phyloP scores from a whole-genome alignment of 805 yeast genomes.

The Sungouiozyma intestinalis region DNA sequence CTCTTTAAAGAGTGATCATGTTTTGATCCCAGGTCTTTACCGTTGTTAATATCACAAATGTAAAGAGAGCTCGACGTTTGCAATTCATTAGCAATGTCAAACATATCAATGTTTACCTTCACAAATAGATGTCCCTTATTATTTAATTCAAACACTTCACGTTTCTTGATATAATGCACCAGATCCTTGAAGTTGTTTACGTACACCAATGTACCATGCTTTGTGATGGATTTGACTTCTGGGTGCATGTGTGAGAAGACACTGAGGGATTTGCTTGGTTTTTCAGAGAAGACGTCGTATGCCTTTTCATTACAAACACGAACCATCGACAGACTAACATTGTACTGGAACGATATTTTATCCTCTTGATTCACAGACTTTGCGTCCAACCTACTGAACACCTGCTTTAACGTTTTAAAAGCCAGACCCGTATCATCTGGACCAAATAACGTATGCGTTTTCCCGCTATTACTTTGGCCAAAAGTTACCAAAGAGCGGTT shows the following conservation, averaged over 20 bases:
- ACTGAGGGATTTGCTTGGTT: background rate
- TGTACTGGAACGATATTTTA: background rate
- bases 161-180: background rate
- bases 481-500: conserved; percentile 70
- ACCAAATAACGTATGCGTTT: conserved; percentile 72
- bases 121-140: background rate
- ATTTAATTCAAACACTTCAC: background rate
- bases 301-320: background rate
- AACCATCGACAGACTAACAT: background rate
- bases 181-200: background rate
- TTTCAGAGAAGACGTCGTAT: background rate
- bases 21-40: conserved; percentile 58
- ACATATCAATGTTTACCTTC: background rate
- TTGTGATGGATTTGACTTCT: background rate
- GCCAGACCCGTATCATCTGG: conserved; percentile 44
- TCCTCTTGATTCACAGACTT: background rate
- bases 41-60: conserved; percentile 33
- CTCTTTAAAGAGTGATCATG: conserved; percentile 55
- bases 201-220: background rate
- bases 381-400: conserved; percentile 17
- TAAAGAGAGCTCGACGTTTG: background rate
- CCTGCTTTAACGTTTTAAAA: conserved; percentile 64
- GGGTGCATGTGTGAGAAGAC: background rate
- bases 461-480: conserved; percentile 75
- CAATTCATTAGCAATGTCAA: background rate